A percentile compares a stretch with the other conserved stretches of the same genome.
phyloP scores from a whole-genome alignment of 108 stramenopile genomes.

The Licmophora abbreviata region DNA sequence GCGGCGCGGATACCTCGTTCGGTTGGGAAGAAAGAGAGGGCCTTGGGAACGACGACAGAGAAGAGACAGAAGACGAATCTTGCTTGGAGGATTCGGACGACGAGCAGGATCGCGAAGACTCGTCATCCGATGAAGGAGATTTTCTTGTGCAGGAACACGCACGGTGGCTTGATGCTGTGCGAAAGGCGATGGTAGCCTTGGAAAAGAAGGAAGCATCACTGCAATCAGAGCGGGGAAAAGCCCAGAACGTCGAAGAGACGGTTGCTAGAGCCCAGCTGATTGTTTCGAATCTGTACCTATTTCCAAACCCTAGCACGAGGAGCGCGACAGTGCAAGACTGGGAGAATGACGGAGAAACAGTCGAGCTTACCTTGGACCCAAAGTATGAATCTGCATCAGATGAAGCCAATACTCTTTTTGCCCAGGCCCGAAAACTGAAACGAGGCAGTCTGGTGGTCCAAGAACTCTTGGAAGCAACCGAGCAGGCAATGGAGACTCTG shows the following conservation, averaged over 20 bases:
- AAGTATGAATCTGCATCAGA: conserved; percentile 52
- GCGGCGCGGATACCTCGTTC: no score
- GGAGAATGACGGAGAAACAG: conserved; percentile 62
- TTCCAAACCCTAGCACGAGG: conserved; percentile 34
- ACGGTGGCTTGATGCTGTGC: conserved; percentile 16
- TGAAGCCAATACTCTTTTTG: conserved; percentile 79
- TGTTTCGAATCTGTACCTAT: conserved; percentile 57
- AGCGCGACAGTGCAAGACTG: conserved; percentile 69
- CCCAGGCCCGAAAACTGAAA: conserved; percentile 69
- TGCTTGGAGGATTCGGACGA: background rate
- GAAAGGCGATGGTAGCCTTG: conserved; percentile 9
- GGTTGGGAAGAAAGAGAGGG: background rate
- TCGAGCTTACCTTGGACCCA: conserved; percentile 45
- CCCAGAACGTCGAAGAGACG: conserved; percentile 54
- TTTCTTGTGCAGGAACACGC: conserved; percentile 14
- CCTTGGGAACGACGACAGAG: no score
- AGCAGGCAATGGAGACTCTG: conserved; percentile 32
- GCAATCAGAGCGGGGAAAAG: conserved; percentile 59
- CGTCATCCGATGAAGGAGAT: conserved; percentile 9
- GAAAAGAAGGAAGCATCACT: conserved; percentile 51
- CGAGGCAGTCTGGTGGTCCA: conserved; percentile 64
- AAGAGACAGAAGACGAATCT: no score
- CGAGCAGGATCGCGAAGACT: conserved; percentile 5
- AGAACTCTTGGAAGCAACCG: conserved; percentile 44
- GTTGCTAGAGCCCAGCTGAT: conserved; percentile 64